Conservation (phyloP, 1,284 basidiomycete species). For the Cutaneotrichosporon daszewskae region DNA sequence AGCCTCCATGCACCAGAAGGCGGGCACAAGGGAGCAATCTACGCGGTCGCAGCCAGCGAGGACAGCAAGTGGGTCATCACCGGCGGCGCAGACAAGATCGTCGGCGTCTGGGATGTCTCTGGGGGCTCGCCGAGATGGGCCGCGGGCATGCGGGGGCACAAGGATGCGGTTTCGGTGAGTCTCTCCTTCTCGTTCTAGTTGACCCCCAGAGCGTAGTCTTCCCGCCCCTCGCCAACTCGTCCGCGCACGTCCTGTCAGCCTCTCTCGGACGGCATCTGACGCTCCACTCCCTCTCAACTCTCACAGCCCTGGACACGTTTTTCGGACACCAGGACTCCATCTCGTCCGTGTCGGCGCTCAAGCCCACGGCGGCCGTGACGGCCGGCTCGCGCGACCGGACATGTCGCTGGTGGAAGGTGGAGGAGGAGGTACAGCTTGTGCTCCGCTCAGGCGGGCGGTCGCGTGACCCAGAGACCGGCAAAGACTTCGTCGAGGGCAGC, state of each 20-base stretch:
- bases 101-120: constrained; percentile 78
- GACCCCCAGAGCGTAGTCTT: constrained; percentile 64
- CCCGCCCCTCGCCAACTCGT: constrained; percentile 60
- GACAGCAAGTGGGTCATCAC: constrained; percentile 82
- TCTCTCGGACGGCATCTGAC: constrained; percentile 90
- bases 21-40: constrained; percentile 83
- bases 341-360: constrained; percentile 68
- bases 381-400: constrained; percentile 89
- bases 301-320: constrained; percentile 92
- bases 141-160: constrained; percentile 73
- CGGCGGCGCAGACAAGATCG: constrained; percentile 72
- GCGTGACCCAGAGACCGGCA: constrained; percentile 21
- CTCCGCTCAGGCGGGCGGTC: constrained; percentile 85
- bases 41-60: constrained; percentile 72
- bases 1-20: constrained; percentile 46
- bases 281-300: constrained; percentile 75
- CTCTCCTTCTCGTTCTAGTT: background rate
- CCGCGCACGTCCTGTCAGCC: constrained; percentile 75
- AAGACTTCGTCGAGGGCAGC: constrained; percentile 68
- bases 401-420: constrained; percentile 91
- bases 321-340: constrained; percentile 96
- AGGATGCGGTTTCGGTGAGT: constrained; percentile 76
- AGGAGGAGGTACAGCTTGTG: constrained; percentile 91
- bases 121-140: constrained; percentile 61
- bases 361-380: constrained; percentile 77